Conservation (phyloP, 129 eudicot species). For the Flaveria trinervia region DNA sequence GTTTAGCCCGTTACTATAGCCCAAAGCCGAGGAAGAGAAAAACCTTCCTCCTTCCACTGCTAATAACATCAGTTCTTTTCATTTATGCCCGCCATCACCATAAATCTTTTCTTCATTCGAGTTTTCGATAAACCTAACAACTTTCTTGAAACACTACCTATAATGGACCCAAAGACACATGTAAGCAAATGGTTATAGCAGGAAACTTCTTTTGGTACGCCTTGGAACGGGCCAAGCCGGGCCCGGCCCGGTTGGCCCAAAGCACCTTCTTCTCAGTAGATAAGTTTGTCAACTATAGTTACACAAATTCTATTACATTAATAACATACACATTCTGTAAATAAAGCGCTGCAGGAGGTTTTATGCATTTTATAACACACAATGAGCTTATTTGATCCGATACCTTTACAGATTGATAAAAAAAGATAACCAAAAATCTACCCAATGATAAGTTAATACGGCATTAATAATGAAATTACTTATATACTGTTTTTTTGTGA, state of each 20-base stretch:
- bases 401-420: not conserved
- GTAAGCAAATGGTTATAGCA: not conserved
- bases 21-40: slow-evolving; percentile 94
- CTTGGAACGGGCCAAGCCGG: too few species aligned
- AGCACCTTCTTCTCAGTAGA: too few species aligned
- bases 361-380: not conserved
- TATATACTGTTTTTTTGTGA: not conserved
- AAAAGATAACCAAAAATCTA: not conserved
- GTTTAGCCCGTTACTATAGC: slow-evolving; percentile 87
- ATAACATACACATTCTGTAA: too few species aligned
- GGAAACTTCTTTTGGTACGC: not conserved
- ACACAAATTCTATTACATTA: too few species aligned
- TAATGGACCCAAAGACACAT: slow-evolving; percentile 12
- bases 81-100: slow-evolving; percentile 51
- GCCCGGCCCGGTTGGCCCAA: too few species aligned
- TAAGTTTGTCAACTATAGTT: too few species aligned
- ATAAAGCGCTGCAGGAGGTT: not conserved
- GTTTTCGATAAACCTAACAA: slow-evolving; percentile 13
- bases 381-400: not conserved
- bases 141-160: slow-evolving; percentile 32
- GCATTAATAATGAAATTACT: not conserved
- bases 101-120: slow-evolving; percentile 15
- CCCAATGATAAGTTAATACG: not conserved
- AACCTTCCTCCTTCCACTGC: slow-evolving; percentile 99
- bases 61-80: slow-evolving; percentile 93